Evolutionary conservation across 139 green algal genomes (phyloP).

Genomic region (Chlamydomonas incerta): DNA sequence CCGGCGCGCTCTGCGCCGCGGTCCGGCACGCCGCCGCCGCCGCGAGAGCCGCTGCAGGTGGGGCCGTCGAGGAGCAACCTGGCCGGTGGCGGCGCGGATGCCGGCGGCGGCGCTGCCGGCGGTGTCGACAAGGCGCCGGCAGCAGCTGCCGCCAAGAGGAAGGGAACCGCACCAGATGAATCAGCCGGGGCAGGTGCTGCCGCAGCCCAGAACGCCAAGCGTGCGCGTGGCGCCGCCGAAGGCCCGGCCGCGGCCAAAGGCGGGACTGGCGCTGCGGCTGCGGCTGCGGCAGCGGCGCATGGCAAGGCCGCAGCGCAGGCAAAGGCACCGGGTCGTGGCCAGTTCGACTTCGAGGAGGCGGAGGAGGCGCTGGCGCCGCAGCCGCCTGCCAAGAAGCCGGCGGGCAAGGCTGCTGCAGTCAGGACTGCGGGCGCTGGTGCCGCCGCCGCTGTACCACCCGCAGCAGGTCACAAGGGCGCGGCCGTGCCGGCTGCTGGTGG

Average conservation of each 20-base stretch:
- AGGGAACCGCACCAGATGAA: no score
- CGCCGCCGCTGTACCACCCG: neutral
- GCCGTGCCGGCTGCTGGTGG: neutral
- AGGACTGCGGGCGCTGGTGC: neutral
- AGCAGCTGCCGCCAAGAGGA: no score
- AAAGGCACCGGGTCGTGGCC: no score
- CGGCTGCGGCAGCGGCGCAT: neutral
- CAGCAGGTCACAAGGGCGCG: neutral
- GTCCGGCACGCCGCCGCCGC: neutral
- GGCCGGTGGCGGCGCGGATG: no score
- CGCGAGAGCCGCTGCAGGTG: neutral
- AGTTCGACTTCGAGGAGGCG: no score
- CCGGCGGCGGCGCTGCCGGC: no score
- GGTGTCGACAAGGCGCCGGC: no score
- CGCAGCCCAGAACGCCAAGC: neutral
- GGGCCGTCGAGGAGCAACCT: no score
- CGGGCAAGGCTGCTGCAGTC: neutral
- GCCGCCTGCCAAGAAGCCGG: conserved; percentile 1
- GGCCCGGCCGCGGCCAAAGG: neutral
- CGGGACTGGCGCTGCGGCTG: neutral
- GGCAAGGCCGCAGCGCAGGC: neutral
- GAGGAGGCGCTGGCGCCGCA: neutral
- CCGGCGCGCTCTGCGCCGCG: neutral
- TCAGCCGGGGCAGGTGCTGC: no score
- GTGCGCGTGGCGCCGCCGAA: neutral